Conservation (phyloP, 2,329 filamentous ascomycete genomes). For the Monilinia polystroma region DNA sequence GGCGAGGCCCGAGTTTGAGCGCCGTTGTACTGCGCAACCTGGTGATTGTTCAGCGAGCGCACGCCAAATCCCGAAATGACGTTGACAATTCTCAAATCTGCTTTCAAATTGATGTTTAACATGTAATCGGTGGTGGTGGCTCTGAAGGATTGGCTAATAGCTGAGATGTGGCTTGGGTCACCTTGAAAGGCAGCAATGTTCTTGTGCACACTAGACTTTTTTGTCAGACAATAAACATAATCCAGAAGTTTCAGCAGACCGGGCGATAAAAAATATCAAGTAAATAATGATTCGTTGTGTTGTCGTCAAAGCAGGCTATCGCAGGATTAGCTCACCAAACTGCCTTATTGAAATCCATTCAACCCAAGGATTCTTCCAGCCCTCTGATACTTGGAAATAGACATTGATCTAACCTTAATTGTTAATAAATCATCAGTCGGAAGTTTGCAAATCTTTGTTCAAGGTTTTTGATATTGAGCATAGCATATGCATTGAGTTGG, state of each 20-base stretch:
- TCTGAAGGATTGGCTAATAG: neutral
- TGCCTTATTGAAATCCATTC: neutral
- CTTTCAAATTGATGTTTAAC: neutral
- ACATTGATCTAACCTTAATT: neutral
- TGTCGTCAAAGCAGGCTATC: neutral
- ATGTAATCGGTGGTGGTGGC: neutral
- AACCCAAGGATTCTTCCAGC: neutral
- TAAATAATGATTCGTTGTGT: neutral
- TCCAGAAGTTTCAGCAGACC: too few species aligned
- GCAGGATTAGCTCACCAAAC: neutral
- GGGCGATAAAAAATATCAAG: neutral
- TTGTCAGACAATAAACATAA: neutral
- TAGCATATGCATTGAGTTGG: too few species aligned
- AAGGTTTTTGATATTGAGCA: neutral
- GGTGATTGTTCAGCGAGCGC: neutral
- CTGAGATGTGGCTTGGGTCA: neutral
- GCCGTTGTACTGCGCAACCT: neutral
- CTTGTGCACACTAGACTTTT: neutral
- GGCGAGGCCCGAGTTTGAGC: neutral
- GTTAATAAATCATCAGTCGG: neutral
- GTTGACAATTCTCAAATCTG: neutral
- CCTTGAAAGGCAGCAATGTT: too few species aligned
- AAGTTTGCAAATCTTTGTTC: neutral
- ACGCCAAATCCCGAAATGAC: neutral
- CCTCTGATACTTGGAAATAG: neutral